These are phyloP conservation scores for Podila epigama DNA, from an alignment of 192 early-diverging fungal species.

Conservation along the genomic window DNA sequence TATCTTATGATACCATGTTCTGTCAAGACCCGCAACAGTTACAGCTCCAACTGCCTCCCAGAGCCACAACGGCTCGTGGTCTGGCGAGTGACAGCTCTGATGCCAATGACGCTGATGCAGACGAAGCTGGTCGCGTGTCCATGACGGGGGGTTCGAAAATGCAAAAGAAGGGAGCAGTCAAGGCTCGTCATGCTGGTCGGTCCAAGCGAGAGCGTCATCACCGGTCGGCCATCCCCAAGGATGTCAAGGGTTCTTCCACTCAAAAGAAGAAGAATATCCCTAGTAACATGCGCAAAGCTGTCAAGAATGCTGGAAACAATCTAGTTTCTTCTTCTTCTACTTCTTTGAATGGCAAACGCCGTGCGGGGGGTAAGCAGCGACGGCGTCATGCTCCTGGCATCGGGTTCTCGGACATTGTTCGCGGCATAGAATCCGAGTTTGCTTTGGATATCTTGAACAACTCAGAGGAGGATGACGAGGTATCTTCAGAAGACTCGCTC, in stretches of 20 bases:
- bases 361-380: not conserved
- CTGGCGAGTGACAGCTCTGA: slow-evolving; percentile 14
- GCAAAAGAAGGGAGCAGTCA: not conserved
- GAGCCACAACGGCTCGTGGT: not conserved
- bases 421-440: slow-evolving; percentile 23
- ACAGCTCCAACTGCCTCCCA: not conserved
- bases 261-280: not conserved
- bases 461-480: not conserved
- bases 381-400: not conserved
- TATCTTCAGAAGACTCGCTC: slow-evolving; percentile 19
- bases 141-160: not conserved
- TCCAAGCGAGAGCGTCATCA: not conserved
- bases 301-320: no score
- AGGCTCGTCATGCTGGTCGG: not conserved
- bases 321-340: not conserved
- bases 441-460: not conserved
- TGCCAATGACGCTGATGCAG: slow-evolving; percentile 19
- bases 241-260: not conserved
- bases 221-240: not conserved
- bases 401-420: slow-evolving; percentile 16
- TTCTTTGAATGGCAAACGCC: not conserved
- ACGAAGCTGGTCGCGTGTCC: slow-evolving; percentile 6
- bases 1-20: not conserved
- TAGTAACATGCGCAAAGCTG: not conserved
- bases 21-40: not conserved